phyloP scores from a whole-genome alignment of 495 filamentous ascomycete genomes.

The Podospora pseudopauciseta region DNA sequence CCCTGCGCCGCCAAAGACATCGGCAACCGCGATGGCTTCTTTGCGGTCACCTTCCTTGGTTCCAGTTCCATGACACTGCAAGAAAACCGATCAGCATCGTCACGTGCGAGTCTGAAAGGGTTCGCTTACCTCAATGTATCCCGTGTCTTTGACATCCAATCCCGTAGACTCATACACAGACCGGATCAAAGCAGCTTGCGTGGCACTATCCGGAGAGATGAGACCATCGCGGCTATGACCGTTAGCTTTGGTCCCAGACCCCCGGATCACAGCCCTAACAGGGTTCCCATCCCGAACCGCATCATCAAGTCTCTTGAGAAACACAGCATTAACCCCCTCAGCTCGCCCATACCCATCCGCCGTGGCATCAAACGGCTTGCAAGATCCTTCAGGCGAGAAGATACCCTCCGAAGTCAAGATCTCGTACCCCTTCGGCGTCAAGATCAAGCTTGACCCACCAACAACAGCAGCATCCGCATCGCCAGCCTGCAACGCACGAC shows the following conservation, averaged over 20 bases:
- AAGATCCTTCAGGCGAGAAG: constrained; percentile 26
- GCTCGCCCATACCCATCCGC: constrained; percentile 53
- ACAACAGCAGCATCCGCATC: constrained; percentile 43
- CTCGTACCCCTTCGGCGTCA: constrained; percentile 13
- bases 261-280: constrained; percentile 54
- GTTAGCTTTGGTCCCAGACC: constrained; percentile 47
- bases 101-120: background rate
- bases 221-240: constrained; percentile 43
- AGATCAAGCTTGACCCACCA: constrained; percentile 33
- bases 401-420: constrained; percentile 10
- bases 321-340: constrained; percentile 47
- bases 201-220: constrained; percentile 42
- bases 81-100: constrained; percentile 17
- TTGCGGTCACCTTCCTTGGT: constrained; percentile 24
- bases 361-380: constrained; percentile 32
- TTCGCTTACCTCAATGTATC: constrained; percentile 8
- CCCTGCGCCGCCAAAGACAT: constrained; percentile 11
- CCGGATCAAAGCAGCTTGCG: constrained; percentile 50
- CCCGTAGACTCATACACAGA: constrained; percentile 33
- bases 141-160: constrained; percentile 12
- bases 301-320: constrained; percentile 47
- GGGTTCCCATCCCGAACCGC: constrained; percentile 46
- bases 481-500: constrained; percentile 40
- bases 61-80: constrained; percentile 45
- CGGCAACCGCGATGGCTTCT: constrained; percentile 23